Conservation (phyloP, 2,329 filamentous ascomycete species). For the Aspergillus brunneoviolaceus region DNA sequence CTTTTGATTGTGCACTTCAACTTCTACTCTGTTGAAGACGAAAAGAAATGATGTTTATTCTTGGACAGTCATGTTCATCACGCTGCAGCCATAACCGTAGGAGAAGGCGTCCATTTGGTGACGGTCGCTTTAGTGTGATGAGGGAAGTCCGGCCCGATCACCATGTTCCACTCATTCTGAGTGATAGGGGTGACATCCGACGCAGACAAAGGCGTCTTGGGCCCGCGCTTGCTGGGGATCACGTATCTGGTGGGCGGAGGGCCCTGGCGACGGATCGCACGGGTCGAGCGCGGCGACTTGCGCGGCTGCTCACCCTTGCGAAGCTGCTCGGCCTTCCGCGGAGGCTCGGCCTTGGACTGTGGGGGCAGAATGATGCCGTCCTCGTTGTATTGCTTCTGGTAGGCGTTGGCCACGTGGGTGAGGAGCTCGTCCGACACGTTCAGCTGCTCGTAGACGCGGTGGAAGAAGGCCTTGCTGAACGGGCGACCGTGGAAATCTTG, state of each 20-base stretch:
- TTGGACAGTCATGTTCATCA: slow-evolving; percentile 16
- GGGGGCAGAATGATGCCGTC: slow-evolving; percentile 41
- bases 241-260: slow-evolving; percentile 6
- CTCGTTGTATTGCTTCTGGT: slow-evolving; percentile 35
- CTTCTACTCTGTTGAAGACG: too few species aligned
- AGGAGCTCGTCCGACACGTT: slow-evolving; percentile 39
- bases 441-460: slow-evolving; percentile 45
- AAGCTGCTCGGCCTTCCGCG: not conserved
- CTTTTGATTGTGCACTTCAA: not conserved
- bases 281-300: slow-evolving; percentile 25
- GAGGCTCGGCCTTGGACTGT: slow-evolving; percentile 11
- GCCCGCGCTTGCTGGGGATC: slow-evolving; percentile 27
- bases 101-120: slow-evolving; percentile 41
- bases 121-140: slow-evolving; percentile 30
- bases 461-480: slow-evolving; percentile 46
- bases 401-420: slow-evolving; percentile 35
- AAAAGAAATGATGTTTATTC: not conserved
- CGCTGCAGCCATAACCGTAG: slow-evolving; percentile 31
- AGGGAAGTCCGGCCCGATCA: slow-evolving; percentile 34
- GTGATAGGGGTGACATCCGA: slow-evolving; percentile 47
- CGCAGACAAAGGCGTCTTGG: slow-evolving; percentile 43
- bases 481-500: slow-evolving; percentile 42
- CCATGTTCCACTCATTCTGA: slow-evolving; percentile 43
- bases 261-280: slow-evolving; percentile 23
- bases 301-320: slow-evolving; percentile 7